A percentile compares a stretch with the other conserved stretches of the same genome.
Evolutionary conservation across 2,329 filamentous ascomycete genomes (phyloP).

Genomic region (Nannizzia gypsea): DNA sequence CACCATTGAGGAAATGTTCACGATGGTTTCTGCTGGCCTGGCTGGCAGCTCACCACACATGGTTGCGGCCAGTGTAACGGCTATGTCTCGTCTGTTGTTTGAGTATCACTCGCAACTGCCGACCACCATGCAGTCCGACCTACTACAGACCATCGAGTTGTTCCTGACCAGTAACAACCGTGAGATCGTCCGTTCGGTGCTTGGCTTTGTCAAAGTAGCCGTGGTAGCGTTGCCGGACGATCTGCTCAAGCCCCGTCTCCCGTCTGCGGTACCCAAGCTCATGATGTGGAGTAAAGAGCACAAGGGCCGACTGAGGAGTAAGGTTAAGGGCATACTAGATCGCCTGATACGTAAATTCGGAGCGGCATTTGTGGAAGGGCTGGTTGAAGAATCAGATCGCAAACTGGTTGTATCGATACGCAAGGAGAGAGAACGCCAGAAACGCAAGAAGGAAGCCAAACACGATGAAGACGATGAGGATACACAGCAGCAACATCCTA

Average conservation of each 20-base stretch:
- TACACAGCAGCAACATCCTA: slow-evolving; percentile 9
- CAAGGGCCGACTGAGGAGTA: slow-evolving; percentile 91
- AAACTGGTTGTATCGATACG: slow-evolving; percentile 91
- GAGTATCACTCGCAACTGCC: slow-evolving; percentile 68
- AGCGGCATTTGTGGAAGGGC: slow-evolving; percentile 62
- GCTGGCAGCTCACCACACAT: slow-evolving; percentile 90
- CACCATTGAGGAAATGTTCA: slow-evolving; percentile 88
- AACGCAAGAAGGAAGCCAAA: slow-evolving; percentile 69
- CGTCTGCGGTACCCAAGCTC: slow-evolving; percentile 70
- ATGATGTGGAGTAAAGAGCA: slow-evolving; percentile 97
- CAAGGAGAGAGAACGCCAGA: slow-evolving; percentile 82
- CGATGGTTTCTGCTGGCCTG: slow-evolving; percentile 93
- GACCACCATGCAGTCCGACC: slow-evolving; percentile 59
- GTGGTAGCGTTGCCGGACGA: slow-evolving; percentile 72
- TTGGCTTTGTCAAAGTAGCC: slow-evolving; percentile 95
- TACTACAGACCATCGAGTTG: slow-evolving; percentile 89
- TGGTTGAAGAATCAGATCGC: slow-evolving; percentile 73
- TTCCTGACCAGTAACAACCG: slow-evolving; percentile 95
- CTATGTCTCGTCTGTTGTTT: slow-evolving; percentile 83
- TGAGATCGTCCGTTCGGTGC: slow-evolving; percentile 86
- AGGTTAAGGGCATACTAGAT: slow-evolving; percentile 96
- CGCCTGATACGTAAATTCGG: slow-evolving; percentile 87
- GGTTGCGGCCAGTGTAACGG: slow-evolving; percentile 94
- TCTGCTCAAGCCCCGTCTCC: slow-evolving; percentile 65
- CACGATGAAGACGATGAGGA: slow-evolving; percentile 40